Evolutionary conservation across 495 filamentous ascomycete species (phyloP).

Genomic region (Pyrenula aspistea): DNA sequence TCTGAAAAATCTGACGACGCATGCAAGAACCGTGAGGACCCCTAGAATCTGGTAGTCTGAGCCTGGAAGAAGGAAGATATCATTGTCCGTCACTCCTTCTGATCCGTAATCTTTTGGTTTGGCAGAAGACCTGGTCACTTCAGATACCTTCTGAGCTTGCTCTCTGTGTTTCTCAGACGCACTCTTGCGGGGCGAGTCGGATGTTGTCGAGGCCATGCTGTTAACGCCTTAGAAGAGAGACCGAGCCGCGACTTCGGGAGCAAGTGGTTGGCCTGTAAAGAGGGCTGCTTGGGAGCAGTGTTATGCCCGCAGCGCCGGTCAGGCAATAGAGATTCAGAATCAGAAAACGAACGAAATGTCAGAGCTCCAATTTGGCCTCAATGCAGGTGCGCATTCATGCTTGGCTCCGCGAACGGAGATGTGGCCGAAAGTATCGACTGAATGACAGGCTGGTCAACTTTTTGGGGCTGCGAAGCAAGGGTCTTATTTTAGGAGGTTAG

Average conservation of each 20-base stretch:
- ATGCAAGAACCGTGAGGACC: constrained; percentile 60
- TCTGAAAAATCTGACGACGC: constrained; percentile 77
- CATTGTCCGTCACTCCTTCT: constrained; percentile 39
- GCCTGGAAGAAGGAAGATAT: constrained; percentile 50
- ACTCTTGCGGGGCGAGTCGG: background rate
- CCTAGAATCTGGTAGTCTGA: constrained; percentile 72
- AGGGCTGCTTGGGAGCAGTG: no score
- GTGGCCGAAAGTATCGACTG: no score
- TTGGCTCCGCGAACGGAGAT: no score
- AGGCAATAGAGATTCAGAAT: no score
- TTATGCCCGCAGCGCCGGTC: no score
- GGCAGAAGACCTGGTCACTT: constrained; percentile 2
- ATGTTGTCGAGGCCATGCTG: background rate
- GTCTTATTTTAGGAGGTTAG: background rate
- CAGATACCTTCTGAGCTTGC: background rate
- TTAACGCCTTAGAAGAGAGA: no score
- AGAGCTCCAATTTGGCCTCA: no score
- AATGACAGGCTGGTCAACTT: background rate
- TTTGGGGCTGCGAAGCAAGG: background rate
- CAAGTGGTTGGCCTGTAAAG: no score
- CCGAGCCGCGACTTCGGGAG: no score
- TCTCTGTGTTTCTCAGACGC: background rate
- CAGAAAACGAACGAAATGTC: no score
- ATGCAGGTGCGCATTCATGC: no score
- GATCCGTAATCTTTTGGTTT: constrained; percentile 31